phyloP scores from a whole-genome alignment of 1,284 basidiomycete species.

The Earliella scabrosa region DNA sequence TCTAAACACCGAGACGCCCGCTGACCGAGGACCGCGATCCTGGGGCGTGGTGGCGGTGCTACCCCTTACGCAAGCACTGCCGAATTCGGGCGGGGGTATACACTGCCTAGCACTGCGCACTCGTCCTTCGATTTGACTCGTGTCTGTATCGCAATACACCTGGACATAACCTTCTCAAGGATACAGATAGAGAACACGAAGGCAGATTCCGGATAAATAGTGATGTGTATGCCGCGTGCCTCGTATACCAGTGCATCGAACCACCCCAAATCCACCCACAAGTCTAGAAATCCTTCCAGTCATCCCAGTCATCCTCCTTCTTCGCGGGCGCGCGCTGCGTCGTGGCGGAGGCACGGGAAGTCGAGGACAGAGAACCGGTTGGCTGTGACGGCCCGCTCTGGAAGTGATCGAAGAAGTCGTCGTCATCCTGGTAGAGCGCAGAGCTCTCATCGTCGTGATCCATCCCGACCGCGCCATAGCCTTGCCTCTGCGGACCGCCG shows the following conservation, averaged over 20 bases:
- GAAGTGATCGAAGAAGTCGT: conserved; percentile 61
- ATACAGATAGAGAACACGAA: conserved; percentile 3
- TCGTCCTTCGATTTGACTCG: not conserved
- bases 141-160: conserved; percentile 2
- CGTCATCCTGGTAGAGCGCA: conserved; percentile 52
- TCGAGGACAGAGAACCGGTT: conserved; percentile 12
- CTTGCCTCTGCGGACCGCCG: conserved; percentile 47
- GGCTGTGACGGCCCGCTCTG: conserved; percentile 34
- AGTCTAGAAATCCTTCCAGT: conserved; percentile 75
- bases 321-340: conserved; percentile 33
- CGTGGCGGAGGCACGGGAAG: conserved; percentile 26
- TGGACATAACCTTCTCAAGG: not conserved
- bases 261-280: conserved; percentile 1
- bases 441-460: conserved; percentile 55
- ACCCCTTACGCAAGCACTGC: not conserved
- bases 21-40: conserved; percentile 2
- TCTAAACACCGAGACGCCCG: conserved; percentile 2
- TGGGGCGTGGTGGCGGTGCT: conserved; percentile 9
- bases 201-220: conserved; percentile 8
- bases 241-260: conserved; percentile 7
- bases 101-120: conserved; percentile 3
- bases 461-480: conserved; percentile 57
- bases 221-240: not conserved
- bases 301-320: conserved; percentile 67
- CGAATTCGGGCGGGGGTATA: not conserved